Base-by-base conservation (phyloP, 192 early-diverging fungal species). In the Coemansia sp. region DNA sequence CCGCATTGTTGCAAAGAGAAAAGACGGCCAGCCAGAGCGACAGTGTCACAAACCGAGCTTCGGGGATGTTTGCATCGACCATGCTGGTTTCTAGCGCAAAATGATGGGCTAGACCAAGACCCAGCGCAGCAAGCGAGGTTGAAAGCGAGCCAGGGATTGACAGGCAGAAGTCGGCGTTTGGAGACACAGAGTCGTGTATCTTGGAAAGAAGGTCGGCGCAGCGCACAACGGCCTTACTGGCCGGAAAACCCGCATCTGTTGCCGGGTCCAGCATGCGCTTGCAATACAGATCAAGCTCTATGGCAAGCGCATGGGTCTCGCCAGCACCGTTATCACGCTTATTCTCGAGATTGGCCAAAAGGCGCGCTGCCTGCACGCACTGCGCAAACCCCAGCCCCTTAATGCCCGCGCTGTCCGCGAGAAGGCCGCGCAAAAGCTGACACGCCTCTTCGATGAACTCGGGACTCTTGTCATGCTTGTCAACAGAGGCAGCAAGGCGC, bases 201-300 rank as follows among this genome's bases (percentile, higher is more conserved):
- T 55, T 10, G 17, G 48, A 60, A 34, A 81, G 34, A 28, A 62
- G 64, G 18, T 51, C 51, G 0, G 55, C 66, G 18, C 79, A 72
- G 18, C 56, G 66, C 0, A 11, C 29, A 20, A 81, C 0, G 0
- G 54, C 60, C 25, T 31, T 18, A 28, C 48, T 61, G n/a, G 33
- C 48, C n/a, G 79, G 73, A 8, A 57, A 11, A 3, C 32, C 36
- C 6, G 32, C 32, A 7, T 49, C 28, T 4, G 12, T 18, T 5
- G 18, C 2, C 30, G 32, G 6, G 7, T 14, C 58, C 5, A 75
- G 60, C 62, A 81, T 31, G 33, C 63, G 73, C 18, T 57, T 54
- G 14, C 60, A 38, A 31, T 75, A 75, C 28, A 81, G 32, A 7
- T 48, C 32, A 22, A 76, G 63, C 61, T 81, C 79, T 10, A 67